Conservation (phyloP, 768 basidiomycete genomes). For the Cystofilobasidium capitatum region DNA sequence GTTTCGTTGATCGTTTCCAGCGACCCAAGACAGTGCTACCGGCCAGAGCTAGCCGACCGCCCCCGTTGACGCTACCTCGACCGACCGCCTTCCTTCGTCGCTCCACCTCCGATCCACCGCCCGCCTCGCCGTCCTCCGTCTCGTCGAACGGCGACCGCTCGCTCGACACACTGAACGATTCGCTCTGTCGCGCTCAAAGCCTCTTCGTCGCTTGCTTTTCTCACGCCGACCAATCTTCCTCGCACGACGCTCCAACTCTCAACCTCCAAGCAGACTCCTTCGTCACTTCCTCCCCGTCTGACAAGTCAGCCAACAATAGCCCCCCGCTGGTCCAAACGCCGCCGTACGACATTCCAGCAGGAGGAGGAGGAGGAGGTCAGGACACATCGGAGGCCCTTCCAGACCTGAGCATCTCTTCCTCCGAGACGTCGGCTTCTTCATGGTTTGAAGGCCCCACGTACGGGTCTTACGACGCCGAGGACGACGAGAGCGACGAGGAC, state of each 20-base stretch:
- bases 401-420: not conserved
- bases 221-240: not conserved
- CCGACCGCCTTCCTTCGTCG: not conserved
- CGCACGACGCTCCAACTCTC: not conserved
- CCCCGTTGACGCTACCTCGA: not conserved
- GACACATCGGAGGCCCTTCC: not conserved
- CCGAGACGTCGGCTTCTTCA: not conserved
- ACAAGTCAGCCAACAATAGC: too few species aligned
- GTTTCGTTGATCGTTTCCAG: not conserved
- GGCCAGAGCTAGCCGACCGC: not conserved
- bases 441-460: not conserved
- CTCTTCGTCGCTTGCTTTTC: not conserved
- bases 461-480: not conserved
- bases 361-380: not conserved
- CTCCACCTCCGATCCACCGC: not conserved
- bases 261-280: not conserved
- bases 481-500: not conserved
- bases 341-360: too few species aligned
- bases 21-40: not conserved
- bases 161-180: not conserved
- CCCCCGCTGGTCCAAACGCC: too few species aligned
- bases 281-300: too few species aligned
- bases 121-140: not conserved
- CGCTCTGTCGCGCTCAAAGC: not conserved
- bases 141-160: not conserved